Evolutionary conservation across 768 basidiomycete genomes (phyloP).

Genomic region (Cubamyces lactineus): DNA sequence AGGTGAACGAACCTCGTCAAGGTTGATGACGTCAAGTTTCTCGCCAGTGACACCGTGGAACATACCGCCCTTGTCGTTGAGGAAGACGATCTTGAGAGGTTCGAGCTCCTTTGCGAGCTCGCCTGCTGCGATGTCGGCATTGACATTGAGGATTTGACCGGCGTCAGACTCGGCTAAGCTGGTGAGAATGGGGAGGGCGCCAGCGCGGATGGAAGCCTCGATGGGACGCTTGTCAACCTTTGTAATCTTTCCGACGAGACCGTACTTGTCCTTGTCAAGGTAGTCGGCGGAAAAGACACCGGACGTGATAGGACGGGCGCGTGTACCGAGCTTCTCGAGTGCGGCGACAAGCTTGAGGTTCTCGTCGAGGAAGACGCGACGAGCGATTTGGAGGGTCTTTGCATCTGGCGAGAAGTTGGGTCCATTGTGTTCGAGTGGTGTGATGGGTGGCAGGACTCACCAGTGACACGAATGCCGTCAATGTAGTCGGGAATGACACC

Average conservation of each 20-base stretch:
- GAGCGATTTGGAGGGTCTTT: conserved; percentile 92
- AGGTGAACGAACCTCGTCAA: conserved; percentile 76
- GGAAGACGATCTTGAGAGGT: conserved; percentile 97
- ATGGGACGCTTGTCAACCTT: conserved; percentile 94
- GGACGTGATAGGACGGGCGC: conserved; percentile 96
- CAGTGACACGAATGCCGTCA: conserved; percentile 96
- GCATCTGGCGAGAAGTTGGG: conserved; percentile 58
- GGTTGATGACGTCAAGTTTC: conserved; percentile 94
- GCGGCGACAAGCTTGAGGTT: conserved; percentile 94
- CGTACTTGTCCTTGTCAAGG: conserved; percentile 93
- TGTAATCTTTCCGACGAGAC: conserved; percentile 94
- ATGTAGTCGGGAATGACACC: conserved; percentile 96
- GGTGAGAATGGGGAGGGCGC: conserved; percentile 94
- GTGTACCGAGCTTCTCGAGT: conserved; percentile 92
- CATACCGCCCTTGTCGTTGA: conserved; percentile 98
- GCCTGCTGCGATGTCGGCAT: conserved; percentile 97
- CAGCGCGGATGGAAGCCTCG: conserved; percentile 95
- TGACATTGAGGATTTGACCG: conserved; percentile 99
- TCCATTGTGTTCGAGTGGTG: neutral
- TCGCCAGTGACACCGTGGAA: conserved; percentile 98
- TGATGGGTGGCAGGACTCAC: conserved; percentile 44
- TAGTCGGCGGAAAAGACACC: conserved; percentile 98
- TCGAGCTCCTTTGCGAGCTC: conserved; percentile 98
- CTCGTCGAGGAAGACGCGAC: conserved; percentile 95
- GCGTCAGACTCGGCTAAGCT: conserved; percentile 92